Evolutionary conservation across 164 flowering plant species (phyloP), one percentile per base, ranked within the genome.

Genomic region (Vitis labrusca): DNA sequence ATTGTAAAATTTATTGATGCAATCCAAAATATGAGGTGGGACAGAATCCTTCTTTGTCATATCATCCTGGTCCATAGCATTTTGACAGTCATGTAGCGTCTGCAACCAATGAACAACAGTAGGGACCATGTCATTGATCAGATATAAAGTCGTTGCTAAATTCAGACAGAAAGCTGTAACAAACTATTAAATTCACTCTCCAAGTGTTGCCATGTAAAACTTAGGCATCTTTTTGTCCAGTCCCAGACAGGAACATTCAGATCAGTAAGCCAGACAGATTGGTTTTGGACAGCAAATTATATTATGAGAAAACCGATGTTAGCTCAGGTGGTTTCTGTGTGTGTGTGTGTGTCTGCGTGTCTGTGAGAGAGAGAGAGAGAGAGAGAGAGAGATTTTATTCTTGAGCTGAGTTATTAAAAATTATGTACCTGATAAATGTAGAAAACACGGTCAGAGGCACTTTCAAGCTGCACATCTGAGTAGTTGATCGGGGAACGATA

Each of bases 401-500:
- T 64, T 48, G 10, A 7, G 50, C 23, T 23, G 55, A 63, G 17
- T 58, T 51, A 14, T 10, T 10, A 9, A 16, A 64, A 11, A 47
- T 48, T 47, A 52, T 64, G 30, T 78, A 94, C 99, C 97, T 94
- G 97, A 83, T 88, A 95, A 56, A 95, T 95, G 81, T 95, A 95
- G 77, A 81, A 95, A 59, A 84, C 66, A 49, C 99, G 94, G 48
- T 95, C 98, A 13, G 99, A 95, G 71, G 98, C 94, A 88, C 83
- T 85, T 79, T 95, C 98, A 64, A 95, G 91, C 72, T 64, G 91
- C 58, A 69, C 67, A 76, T 82, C 85, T 12, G 99, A 89, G 83
- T 90, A 95, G 71, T 95, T 91, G 73, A 95, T 85, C 1, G 98
- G 96, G 68, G 98, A 95, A 27, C 93, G 83, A 68, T 95, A 95